Conservation (phyloP, 208 protist species). For the Blastocrithidia nonstop region DNA sequence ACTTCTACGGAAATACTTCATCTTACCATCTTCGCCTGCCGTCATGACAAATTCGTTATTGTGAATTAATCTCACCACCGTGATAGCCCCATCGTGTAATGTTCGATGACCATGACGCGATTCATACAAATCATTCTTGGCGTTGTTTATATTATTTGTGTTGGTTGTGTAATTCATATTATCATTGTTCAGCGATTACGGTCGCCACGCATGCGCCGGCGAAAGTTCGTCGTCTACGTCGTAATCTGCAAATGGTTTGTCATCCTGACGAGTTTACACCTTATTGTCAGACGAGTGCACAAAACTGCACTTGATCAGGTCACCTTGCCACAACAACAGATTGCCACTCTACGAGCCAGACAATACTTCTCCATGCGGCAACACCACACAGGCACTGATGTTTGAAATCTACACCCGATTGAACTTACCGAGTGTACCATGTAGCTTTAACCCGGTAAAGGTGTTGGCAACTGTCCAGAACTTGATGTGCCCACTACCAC, state of each 20-base stretch:
- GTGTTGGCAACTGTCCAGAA: conserved; percentile 97
- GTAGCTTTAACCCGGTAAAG: conserved; percentile 96
- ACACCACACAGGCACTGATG: conserved; percentile 83
- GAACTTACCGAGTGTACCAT: conserved; percentile 95
- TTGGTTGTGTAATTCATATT: neutral
- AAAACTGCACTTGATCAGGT: conserved; percentile 91
- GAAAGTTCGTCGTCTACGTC: too few relatives aligned
- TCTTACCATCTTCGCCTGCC: conserved; percentile 90
- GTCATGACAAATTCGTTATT: conserved; percentile 73
- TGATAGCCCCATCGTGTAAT: conserved; percentile 81
- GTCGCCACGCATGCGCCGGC: conserved; percentile 1
- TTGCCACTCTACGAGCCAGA: conserved; percentile 89
- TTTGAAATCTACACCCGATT: conserved; percentile 94
- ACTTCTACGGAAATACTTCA: conserved; percentile 88
- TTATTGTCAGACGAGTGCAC: too few relatives aligned
- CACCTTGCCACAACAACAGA: conserved; percentile 95
- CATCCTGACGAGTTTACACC: too few relatives aligned
- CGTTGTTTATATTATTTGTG: neutral
- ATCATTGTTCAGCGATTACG: neutral
- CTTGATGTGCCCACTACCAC: conserved; percentile 92
- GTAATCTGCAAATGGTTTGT: too few relatives aligned
- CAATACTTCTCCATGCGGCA: conserved; percentile 91
- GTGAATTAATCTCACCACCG: conserved; percentile 71
- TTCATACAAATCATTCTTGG: neutral
- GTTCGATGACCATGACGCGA: conserved; percentile 7